These are phyloP conservation scores for Saccharomycodes ludwigii DNA, from an alignment of 805 yeast genomes.

Conservation along the genomic window DNA sequence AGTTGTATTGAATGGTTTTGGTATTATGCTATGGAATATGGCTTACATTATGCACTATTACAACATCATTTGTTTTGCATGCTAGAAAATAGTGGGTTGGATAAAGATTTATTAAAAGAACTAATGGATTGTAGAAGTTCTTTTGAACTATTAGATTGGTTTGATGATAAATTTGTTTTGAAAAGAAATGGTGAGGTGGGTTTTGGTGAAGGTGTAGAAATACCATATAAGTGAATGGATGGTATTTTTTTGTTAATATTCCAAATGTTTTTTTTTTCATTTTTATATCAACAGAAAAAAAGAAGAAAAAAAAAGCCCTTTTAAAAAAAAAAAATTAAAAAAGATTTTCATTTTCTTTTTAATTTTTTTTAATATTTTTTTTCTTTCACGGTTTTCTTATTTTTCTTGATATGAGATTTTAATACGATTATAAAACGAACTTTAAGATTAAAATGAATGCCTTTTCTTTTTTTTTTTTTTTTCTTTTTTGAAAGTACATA, in stretches of 20 bases:
- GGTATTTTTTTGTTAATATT: background rate
- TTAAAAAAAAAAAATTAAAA: slow-evolving; percentile 13
- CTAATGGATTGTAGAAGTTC: slow-evolving; percentile 51
- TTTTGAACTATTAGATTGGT: slow-evolving; percentile 67
- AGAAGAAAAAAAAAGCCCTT: background rate
- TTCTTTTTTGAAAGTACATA: too few species aligned
- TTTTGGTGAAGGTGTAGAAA: slow-evolving; percentile 44
- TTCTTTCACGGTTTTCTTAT: too few species aligned
- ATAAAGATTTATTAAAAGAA: slow-evolving; percentile 37
- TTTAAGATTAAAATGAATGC: too few species aligned
- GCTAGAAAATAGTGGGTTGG: slow-evolving; percentile 44
- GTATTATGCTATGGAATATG: slow-evolving; percentile 61
- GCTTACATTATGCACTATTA: slow-evolving; percentile 63
- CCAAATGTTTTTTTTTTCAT: background rate
- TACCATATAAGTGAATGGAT: slow-evolving; percentile 25
- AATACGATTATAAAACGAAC: too few species aligned
- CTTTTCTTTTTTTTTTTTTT: too few species aligned
- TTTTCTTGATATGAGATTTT: too few species aligned
- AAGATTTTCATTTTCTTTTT: too few species aligned
- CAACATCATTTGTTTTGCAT: slow-evolving; percentile 87
- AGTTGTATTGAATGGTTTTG: slow-evolving; percentile 74
- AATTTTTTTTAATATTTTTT: background rate
- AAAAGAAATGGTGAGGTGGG: slow-evolving; percentile 56
- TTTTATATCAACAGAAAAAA: background rate
- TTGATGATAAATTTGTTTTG: slow-evolving; percentile 58